Percentiles rank a stretch among this genome's conserved stretches.
phyloP scores from a whole-genome alignment of 495 filamentous ascomycete genomes.

The Hapsidospora chrysogenum region DNA sequence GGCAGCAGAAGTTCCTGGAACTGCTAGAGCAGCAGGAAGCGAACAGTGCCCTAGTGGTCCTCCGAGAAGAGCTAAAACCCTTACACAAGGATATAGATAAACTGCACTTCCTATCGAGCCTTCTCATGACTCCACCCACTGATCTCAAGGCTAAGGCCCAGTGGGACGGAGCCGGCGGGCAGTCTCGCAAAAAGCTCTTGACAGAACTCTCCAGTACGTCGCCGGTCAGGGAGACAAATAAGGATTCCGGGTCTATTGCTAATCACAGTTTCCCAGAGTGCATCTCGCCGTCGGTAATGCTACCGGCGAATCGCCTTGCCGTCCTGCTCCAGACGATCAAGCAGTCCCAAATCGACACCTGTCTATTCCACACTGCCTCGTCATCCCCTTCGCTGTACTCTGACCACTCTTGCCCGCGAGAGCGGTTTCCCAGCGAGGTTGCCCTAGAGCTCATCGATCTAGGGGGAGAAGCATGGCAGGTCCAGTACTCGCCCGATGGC shows the following conservation, averaged over 20 bases:
- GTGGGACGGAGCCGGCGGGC: conserved; percentile 74
- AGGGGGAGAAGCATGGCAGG: conserved; percentile 75
- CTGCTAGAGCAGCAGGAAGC: conserved; percentile 64
- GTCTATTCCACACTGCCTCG: conserved; percentile 78
- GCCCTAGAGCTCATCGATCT: conserved; percentile 55
- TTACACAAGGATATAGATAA: conserved; percentile 59
- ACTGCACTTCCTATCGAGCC: conserved; percentile 71
- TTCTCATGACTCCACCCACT: conserved; percentile 71
- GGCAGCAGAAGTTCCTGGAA: conserved; percentile 92
- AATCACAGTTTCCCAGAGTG: conserved; percentile 37
- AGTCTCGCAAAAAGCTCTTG: conserved; percentile 60
- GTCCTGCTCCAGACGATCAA: conserved; percentile 71
- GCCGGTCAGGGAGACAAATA: too few species aligned
- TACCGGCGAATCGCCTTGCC: conserved; percentile 85
- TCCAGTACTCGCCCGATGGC: conserved; percentile 83
- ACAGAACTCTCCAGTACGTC: conserved; percentile 61
- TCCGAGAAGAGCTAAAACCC: conserved; percentile 78
- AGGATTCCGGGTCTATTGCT: neutral
- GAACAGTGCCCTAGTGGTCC: conserved; percentile 54
- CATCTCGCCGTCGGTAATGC: conserved; percentile 96
- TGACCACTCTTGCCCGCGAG: conserved; percentile 70
- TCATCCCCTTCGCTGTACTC: conserved; percentile 69
- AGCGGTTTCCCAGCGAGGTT: conserved; percentile 57
- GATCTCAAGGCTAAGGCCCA: conserved; percentile 66
- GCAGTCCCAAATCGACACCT: conserved; percentile 60